A percentile compares a stretch with the other conserved stretches of the same genome.
These are phyloP conservation scores for Flaveria floridana DNA, from an alignment of 140 eudicot species.

Conservation along the genomic window DNA sequence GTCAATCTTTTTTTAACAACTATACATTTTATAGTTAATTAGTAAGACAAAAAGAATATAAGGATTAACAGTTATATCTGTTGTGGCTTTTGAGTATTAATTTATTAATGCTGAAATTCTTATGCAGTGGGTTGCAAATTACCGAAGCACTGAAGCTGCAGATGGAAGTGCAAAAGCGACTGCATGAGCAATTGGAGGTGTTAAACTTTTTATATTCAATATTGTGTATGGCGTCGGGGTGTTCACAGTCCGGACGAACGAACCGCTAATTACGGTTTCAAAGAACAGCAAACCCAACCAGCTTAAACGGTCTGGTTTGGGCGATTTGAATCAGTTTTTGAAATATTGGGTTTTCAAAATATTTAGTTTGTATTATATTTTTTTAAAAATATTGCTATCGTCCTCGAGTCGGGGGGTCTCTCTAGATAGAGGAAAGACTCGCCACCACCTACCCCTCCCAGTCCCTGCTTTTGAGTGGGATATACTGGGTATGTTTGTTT, in stretches of 20 bases:
- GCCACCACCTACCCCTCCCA: too few species aligned
- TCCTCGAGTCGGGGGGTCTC: too few species aligned
- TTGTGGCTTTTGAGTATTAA: not conserved
- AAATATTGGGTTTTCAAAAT: not conserved
- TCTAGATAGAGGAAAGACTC: too few species aligned
- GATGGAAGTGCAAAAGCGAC: slow-evolving; percentile 71
- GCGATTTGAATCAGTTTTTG: not conserved
- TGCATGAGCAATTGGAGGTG: slow-evolving; percentile 62
- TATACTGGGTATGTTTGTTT: too few species aligned
- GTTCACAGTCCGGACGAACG: not conserved
- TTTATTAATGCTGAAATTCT: not conserved
- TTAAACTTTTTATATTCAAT: slow-evolving; percentile 20
- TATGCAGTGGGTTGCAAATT: slow-evolving; percentile 63
- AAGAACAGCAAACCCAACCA: not conserved
- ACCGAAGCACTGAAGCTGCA: slow-evolving; percentile 80
- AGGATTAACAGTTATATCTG: not conserved
- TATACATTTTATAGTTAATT: too few species aligned
- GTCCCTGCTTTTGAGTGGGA: too few species aligned
- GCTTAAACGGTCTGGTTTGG: not conserved
- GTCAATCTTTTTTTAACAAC: too few species aligned
- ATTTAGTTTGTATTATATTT: not conserved
- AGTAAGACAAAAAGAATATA: not conserved
- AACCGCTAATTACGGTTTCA: not conserved
- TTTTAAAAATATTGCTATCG: not conserved
- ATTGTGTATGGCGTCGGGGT: not conserved